Base-by-base conservation (phyloP, 1,139 yeast genomes). In the Blastobotrys arbuscula region DNA sequence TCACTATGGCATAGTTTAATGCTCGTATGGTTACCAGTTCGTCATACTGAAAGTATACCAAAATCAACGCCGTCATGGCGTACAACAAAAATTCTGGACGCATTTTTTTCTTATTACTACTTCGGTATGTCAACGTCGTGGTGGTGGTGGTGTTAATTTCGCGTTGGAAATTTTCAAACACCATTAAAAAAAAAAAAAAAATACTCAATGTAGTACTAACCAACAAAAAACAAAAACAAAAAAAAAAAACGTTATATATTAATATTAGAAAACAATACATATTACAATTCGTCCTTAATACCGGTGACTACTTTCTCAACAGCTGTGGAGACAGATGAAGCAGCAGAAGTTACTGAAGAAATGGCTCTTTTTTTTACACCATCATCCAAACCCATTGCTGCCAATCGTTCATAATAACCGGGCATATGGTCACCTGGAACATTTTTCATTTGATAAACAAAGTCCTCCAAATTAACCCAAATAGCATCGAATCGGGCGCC, bases 401-500 rank as follows among this genome's bases (percentile, higher is more conserved):
- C 46, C 35, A 44, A n/a, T 18, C 26, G 8, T 28, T 44, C 47
- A 2, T 44, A 31, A 24, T 46, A 46, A 19, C 39, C 44, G 2
- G 49, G 49, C 41, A 28, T 36, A 38, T 46, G 49, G 2, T 28
- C 42, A 30, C 49, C 49, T 30, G 49, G 45, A n/a, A 28, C 21
- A 21, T 46, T 34, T 8, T 10, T 26, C 20, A 54, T 42, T 34
- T 49, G 52, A 30, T 51, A 45, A 30, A 48, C 30, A 36, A 55
- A 41, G 19, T 50, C 47, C 19, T 38, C 20, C 15, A 53, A 43
- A 18, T 58, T 56, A 12, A 38, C 45, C 44, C 46, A 51, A 7
- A 54, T 56, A 24, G 55, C 42, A 39, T 60, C 64, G 46, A 61
- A 64, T 10, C 63, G 54, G 18, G 66, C 65, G n/a, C 65, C 66